phyloP scores from a whole-genome alignment of 129 eudicot genomes.

The Helianthus annuus region DNA sequence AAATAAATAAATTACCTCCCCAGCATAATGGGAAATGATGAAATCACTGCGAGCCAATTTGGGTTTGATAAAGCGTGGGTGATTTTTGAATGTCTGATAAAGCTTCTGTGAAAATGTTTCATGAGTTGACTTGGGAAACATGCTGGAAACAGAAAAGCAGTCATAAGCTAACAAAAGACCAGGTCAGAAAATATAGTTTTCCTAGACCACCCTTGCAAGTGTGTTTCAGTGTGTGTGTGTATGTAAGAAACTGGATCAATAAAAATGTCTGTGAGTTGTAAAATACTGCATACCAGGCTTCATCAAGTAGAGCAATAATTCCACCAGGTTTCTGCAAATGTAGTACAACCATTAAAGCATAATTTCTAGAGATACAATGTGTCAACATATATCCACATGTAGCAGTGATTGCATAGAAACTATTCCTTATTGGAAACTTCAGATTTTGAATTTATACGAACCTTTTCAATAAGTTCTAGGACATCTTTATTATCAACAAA shows the following conservation, averaged over 20 bases:
- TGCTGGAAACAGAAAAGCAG: constrained; percentile 52
- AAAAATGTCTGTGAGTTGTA: constrained; percentile 6
- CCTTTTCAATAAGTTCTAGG: constrained; percentile 97
- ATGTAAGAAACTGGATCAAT: constrained; percentile 17
- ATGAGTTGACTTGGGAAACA: constrained; percentile 99
- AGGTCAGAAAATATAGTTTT: constrained; percentile 14
- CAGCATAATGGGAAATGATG: constrained; percentile 93
- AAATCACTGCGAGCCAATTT: constrained; percentile 92
- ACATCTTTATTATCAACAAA: constrained; percentile 98
- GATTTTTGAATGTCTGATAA: constrained; percentile 77
- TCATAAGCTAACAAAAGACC: constrained; percentile 24
- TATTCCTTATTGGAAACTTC: constrained; percentile 16
- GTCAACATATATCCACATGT: constrained; percentile 19
- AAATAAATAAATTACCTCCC: constrained; percentile 59
- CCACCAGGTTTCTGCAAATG: constrained; percentile 97
- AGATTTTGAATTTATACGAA: constrained; percentile 19
- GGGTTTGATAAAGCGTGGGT: constrained; percentile 91
- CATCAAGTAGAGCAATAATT: constrained; percentile 94
- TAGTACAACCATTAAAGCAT: constrained; percentile 11
- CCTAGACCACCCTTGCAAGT: constrained; percentile 12
- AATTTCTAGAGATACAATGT: constrained; percentile 10
- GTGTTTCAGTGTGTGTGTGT: not conserved
- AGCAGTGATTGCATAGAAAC: constrained; percentile 22
- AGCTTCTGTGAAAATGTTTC: constrained; percentile 96
- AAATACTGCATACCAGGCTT: constrained; percentile 73